These are phyloP conservation scores for Umbellularia californica DNA, from an alignment of 164 flowering plant species.

Conservation along the genomic window DNA sequence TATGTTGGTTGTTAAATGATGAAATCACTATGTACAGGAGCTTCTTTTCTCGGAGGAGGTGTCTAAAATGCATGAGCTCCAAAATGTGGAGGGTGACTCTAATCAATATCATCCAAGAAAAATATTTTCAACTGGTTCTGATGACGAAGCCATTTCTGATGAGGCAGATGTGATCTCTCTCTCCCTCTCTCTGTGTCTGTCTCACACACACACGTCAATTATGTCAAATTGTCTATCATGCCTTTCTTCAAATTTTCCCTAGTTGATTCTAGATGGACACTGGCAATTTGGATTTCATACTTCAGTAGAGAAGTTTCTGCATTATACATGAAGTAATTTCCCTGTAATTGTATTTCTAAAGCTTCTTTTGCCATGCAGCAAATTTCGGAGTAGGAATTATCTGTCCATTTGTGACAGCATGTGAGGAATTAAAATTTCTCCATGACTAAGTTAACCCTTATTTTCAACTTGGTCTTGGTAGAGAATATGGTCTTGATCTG, in stretches of 20 bases:
- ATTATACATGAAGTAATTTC: neutral
- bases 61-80: conserved; percentile 28
- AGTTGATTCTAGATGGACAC: neutral
- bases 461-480: neutral
- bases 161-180: conserved; percentile 24
- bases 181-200: too few species aligned
- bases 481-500: too few species aligned
- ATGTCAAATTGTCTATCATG: neutral
- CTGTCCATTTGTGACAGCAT: neutral
- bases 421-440: neutral
- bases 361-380: neutral
- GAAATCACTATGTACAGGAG: conserved; percentile 16
- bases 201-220: too few species aligned
- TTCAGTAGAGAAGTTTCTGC: neutral
- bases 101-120: conserved; percentile 12
- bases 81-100: conserved; percentile 12
- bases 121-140: conserved; percentile 13
- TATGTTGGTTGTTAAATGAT: neutral
- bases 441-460: neutral
- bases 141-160: conserved; percentile 33
- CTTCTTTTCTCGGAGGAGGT: conserved; percentile 24
- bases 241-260: neutral
- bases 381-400: neutral
- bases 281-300: neutral
- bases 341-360: neutral